Base-by-base conservation (phyloP, 441 rosid species). In the Populus hybrid region DNA sequence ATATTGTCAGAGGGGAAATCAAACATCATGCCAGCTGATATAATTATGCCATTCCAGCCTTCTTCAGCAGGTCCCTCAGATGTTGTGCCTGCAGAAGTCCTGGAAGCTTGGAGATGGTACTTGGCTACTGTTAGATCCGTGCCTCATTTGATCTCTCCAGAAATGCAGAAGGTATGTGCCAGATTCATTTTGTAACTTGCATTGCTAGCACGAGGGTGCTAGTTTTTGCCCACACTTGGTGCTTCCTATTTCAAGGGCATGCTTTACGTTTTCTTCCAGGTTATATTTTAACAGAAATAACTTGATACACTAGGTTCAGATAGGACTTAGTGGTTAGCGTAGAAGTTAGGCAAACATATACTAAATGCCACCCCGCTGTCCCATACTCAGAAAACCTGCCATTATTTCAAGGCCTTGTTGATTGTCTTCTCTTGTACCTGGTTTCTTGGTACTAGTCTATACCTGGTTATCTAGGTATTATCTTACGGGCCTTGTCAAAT, bases 71-170 rank as follows among this genome's bases (percentile, higher is more conserved):
- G 82, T 76, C 65, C 82, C 28, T 14, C 77, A 3, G 90, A 87
- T 77, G 85, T 38, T 24, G 88, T 81, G 32, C 46, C 82, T 68
- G 75, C 87, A 10, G 93, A 92, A 81, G 73, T 85, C 53, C 75
- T 79, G 16, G 86, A 89, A 66, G 89, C 95, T 72, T 93, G 97
- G 97, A 93, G 97, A 78, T 93, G 92, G 86, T 93, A 92, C 89
- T 84, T 95, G 85, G 90, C 94, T 63, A 84, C 91, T 70, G 86
- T 90, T 77, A 89, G 91, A 85, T 86, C 89, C 16, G 73, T 92
- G 85, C 81, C 97, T 0, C 97, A 92, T 86, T 78, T 92, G 40
- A 89, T 95, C 30, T 92, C 84, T 28, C 59, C 91, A 69, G 97
- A 92, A 20, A 82, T 95, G 84, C 93, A 93, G 81, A 86, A 90